These are phyloP conservation scores for Elaeis guineensis DNA, from an alignment of 176 grass and related monocot species.

Conservation along the genomic window DNA sequence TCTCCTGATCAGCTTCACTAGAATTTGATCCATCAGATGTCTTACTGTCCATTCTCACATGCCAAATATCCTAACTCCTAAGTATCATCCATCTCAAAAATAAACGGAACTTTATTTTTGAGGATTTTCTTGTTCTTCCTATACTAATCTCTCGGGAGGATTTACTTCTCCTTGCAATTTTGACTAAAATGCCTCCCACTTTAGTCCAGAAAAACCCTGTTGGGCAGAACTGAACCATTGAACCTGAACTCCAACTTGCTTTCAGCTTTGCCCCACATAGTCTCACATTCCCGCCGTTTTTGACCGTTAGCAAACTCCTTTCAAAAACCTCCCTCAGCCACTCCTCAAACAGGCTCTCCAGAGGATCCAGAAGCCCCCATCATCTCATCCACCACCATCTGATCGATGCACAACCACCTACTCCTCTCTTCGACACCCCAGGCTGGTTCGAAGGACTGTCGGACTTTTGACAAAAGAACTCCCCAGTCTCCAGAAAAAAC, in stretches of 20 bases:
- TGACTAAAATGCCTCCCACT: too few species aligned
- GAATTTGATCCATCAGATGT: too few species aligned
- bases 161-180: too few species aligned
- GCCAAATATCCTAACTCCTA: too few species aligned
- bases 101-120: too few species aligned
- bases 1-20: too few species aligned
- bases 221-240: constrained; percentile 57
- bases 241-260: constrained; percentile 13
- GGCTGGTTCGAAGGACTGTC: too few species aligned
- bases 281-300: constrained; percentile 50
- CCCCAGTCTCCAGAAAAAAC: neutral
- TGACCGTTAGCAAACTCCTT: constrained; percentile 26
- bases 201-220: constrained; percentile 36
- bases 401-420: constrained; percentile 20
- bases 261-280: too few species aligned
- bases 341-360: constrained; percentile 38
- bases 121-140: too few species aligned
- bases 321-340: constrained; percentile 63
- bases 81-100: too few species aligned
- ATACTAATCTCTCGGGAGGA: too few species aligned
- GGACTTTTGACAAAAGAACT: constrained; percentile 28
- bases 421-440: neutral
- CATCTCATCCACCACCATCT: constrained; percentile 32
- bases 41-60: too few species aligned
- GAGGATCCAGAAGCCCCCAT: constrained; percentile 26